A percentile compares a stretch with the other conserved stretches of the same genome.
Evolutionary conservation across 495 filamentous ascomycete genomes (phyloP).

Genomic region (Trichoderma orchidacearum): DNA sequence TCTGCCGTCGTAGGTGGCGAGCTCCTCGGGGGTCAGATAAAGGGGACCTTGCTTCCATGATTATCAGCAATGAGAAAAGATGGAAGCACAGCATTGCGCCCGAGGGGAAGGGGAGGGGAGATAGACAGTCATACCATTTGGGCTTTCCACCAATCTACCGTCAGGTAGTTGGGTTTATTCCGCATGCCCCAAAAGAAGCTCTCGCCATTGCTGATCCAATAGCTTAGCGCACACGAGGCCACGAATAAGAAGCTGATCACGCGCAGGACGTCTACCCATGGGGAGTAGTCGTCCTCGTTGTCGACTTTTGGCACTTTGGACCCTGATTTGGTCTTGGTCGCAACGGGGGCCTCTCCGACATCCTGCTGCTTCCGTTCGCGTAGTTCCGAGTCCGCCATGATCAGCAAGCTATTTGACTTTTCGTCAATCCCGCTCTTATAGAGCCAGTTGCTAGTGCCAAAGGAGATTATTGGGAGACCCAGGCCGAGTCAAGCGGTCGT

Average conservation of each 20-base stretch:
- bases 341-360: constrained; percentile 5
- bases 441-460: neutral
- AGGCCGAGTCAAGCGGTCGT: neutral
- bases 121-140: constrained; percentile 36
- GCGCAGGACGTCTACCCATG: constrained; percentile 60
- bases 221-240: constrained; percentile 58
- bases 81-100: neutral
- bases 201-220: constrained; percentile 61
- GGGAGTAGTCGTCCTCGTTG: constrained; percentile 22
- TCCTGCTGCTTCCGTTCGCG: constrained; percentile 13
- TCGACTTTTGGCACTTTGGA: constrained; percentile 14
- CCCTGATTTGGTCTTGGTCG: constrained; percentile 3
- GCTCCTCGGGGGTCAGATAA: constrained; percentile 58
- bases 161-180: constrained; percentile 56
- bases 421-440: neutral
- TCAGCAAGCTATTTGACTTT: neutral
- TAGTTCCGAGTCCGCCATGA: constrained; percentile 14
- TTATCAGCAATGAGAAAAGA: neutral
- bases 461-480: neutral
- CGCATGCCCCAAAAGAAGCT: constrained; percentile 39
- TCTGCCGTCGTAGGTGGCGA: constrained; percentile 64
- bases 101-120: neutral
- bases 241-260: constrained; percentile 56
- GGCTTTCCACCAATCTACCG: constrained; percentile 43
- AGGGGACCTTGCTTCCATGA: constrained; percentile 20